These are phyloP conservation scores for Chalaropsis thielavioides DNA, from an alignment of 2,329 filamentous ascomycete species.

Conservation along the genomic window DNA sequence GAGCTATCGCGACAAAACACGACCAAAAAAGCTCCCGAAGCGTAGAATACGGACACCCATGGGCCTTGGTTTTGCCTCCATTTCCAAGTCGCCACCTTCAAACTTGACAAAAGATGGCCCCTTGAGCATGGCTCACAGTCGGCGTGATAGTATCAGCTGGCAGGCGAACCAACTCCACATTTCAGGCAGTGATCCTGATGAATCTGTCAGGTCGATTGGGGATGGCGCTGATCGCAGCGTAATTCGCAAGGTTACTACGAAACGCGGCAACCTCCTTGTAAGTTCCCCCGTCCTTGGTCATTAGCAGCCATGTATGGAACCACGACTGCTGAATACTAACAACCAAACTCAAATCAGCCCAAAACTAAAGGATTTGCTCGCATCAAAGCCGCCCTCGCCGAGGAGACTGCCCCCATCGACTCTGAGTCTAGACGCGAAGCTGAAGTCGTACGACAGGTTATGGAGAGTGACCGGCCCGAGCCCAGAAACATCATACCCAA, in stretches of 20 bases:
- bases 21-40: constrained; percentile 53
- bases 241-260: constrained; percentile 67
- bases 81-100: constrained; percentile 63
- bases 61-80: constrained; percentile 33
- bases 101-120: constrained; percentile 26
- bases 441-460: constrained; percentile 88
- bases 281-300: constrained; percentile 24
- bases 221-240: constrained; percentile 56
- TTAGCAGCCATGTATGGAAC: not conserved
- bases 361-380: constrained; percentile 94
- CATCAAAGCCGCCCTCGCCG: constrained; percentile 74
- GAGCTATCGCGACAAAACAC: constrained; percentile 67
- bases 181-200: constrained; percentile 54
- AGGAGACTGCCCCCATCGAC: constrained; percentile 78
- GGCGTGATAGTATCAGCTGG: constrained; percentile 79
- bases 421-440: constrained; percentile 81
- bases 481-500: constrained; percentile 27
- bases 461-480: constrained; percentile 67
- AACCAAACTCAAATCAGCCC: constrained; percentile 39
- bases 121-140: constrained; percentile 33
- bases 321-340: constrained; percentile 22
- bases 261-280: constrained; percentile 78
- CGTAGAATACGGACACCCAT: constrained; percentile 37
- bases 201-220: constrained; percentile 52
- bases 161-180: constrained; percentile 82